A percentile compares a stretch with the other conserved stretches of the same genome.
Evolutionary conservation across 2,329 filamentous ascomycete genomes (phyloP).

Genomic region (Verticillium tricorpus): DNA sequence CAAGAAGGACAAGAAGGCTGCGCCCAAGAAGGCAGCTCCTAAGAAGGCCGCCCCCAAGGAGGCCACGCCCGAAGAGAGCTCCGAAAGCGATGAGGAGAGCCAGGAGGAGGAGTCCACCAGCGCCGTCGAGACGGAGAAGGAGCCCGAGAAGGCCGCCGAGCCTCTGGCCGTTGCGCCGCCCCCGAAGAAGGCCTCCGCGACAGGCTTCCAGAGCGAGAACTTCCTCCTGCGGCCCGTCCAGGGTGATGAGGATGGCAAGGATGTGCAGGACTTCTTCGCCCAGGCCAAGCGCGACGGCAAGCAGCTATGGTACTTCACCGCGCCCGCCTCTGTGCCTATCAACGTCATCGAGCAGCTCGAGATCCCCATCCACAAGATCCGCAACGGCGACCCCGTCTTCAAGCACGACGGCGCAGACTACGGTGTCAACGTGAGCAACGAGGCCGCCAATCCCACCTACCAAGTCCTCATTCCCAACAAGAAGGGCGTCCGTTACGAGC

Average conservation of each 20-base stretch:
- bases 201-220: slow-evolving; percentile 43
- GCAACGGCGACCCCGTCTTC: slow-evolving; percentile 51
- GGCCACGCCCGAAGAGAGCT: slow-evolving; percentile 13
- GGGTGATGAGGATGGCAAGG: slow-evolving; percentile 34
- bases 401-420: slow-evolving; percentile 62
- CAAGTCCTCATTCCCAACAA: slow-evolving; percentile 58
- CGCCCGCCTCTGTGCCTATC: slow-evolving; percentile 65
- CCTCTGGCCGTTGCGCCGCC: slow-evolving; percentile 26
- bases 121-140: slow-evolving; percentile 13
- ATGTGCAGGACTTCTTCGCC: slow-evolving; percentile 51
- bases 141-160: slow-evolving; percentile 25
- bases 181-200: slow-evolving; percentile 30
- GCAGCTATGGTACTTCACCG: slow-evolving; percentile 77
- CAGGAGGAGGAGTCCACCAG: slow-evolving; percentile 11
- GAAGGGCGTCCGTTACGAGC: slow-evolving; percentile 48
- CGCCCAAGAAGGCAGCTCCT: not conserved
- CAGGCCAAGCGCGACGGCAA: slow-evolving; percentile 60
- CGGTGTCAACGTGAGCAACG: slow-evolving; percentile 49
- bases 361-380: slow-evolving; percentile 51
- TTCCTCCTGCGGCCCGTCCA: slow-evolving; percentile 49
- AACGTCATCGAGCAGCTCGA: slow-evolving; percentile 61
- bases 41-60: slow-evolving; percentile 6
- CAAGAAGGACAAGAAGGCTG: not conserved
- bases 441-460: slow-evolving; percentile 43
- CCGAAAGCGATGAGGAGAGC: slow-evolving; percentile 21